A percentile compares a stretch with the other conserved stretches of the same genome.
phyloP scores from a whole-genome alignment of 2,329 filamentous ascomycete species.

The Beauveria medogensis region DNA sequence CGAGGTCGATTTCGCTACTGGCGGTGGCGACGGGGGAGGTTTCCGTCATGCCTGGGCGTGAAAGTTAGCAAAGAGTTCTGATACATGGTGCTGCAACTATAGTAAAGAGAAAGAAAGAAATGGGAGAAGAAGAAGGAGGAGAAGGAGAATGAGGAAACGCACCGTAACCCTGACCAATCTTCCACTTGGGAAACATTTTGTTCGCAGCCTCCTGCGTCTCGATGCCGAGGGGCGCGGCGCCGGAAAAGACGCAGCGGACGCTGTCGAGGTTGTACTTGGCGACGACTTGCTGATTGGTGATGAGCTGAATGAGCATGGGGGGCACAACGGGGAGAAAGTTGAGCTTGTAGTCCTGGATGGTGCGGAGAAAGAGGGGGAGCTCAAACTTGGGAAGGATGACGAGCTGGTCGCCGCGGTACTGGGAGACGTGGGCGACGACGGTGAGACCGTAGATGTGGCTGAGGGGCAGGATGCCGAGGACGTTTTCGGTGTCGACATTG shows the following conservation, averaged over 20 bases:
- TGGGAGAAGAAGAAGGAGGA: no score
- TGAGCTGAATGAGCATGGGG: slow-evolving; percentile 68
- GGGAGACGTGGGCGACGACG: slow-evolving; percentile 56
- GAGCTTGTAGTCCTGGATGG: slow-evolving; percentile 64
- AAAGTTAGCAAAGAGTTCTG: neutral
- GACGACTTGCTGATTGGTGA: slow-evolving; percentile 51
- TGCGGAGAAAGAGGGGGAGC: slow-evolving; percentile 51
- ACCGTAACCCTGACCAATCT: slow-evolving; percentile 67
- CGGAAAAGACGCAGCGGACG: slow-evolving; percentile 58
- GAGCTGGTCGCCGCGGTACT: slow-evolving; percentile 65
- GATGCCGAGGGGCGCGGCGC: slow-evolving; percentile 64
- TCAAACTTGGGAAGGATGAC: slow-evolving; percentile 72
- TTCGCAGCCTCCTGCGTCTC: slow-evolving; percentile 59
- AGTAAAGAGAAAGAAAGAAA: no score
- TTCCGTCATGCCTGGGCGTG: slow-evolving; percentile 56
- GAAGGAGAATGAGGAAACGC: slow-evolving; percentile 9
- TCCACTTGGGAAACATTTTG: slow-evolving; percentile 55
- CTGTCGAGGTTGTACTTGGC: slow-evolving; percentile 61
- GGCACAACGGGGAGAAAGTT: slow-evolving; percentile 62
- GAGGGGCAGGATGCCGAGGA: slow-evolving; percentile 65
- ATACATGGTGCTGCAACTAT: no score
- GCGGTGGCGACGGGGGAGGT: slow-evolving; percentile 59
- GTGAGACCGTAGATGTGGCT: slow-evolving; percentile 78
- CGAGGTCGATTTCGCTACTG: slow-evolving; percentile 50
- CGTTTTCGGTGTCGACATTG: slow-evolving; percentile 33